Percentiles rank a stretch among this genome's conserved stretches.
phyloP scores from a whole-genome alignment of 768 basidiomycete genomes.

The Leccinum subgranulosum region DNA sequence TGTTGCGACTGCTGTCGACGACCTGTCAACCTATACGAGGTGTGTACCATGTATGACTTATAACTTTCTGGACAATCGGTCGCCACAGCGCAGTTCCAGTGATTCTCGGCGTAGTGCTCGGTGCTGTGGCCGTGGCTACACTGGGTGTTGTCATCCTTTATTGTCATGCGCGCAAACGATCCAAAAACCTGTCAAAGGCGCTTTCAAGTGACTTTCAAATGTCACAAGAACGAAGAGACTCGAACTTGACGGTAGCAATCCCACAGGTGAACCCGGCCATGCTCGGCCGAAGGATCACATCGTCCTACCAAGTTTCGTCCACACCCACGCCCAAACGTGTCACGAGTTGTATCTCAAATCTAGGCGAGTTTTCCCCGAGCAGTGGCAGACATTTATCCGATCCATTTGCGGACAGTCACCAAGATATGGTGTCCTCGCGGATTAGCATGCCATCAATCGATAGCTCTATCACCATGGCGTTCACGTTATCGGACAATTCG shows the following conservation, averaged over 20 bases:
- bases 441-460: not conserved
- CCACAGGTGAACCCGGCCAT: not conserved
- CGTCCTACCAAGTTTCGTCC: not conserved
- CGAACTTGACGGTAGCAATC: not conserved
- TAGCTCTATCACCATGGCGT: not conserved
- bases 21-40: conserved; percentile 3
- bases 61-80: not conserved
- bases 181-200: not conserved
- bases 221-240: not conserved
- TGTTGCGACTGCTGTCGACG: not conserved
- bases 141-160: conserved; percentile 7
- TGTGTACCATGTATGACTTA: not conserved
- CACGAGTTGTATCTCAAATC: not conserved
- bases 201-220: not conserved
- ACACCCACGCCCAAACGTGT: not conserved
- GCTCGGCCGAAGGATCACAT: not conserved
- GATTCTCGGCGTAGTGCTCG: conserved; percentile 13
- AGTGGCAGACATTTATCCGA: conserved; percentile 9
- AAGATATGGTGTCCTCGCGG: conserved; percentile 7
- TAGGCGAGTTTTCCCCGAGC: conserved; percentile 10
- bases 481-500: not conserved
- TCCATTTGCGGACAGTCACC: conserved; percentile 16
- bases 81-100: conserved; percentile 5
- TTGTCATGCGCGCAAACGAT: conserved; percentile 1
- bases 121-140: conserved; percentile 1